These are phyloP conservation scores for Colletotrichum noveboracense DNA, from an alignment of 2,329 filamentous ascomycete species.

Conservation along the genomic window DNA sequence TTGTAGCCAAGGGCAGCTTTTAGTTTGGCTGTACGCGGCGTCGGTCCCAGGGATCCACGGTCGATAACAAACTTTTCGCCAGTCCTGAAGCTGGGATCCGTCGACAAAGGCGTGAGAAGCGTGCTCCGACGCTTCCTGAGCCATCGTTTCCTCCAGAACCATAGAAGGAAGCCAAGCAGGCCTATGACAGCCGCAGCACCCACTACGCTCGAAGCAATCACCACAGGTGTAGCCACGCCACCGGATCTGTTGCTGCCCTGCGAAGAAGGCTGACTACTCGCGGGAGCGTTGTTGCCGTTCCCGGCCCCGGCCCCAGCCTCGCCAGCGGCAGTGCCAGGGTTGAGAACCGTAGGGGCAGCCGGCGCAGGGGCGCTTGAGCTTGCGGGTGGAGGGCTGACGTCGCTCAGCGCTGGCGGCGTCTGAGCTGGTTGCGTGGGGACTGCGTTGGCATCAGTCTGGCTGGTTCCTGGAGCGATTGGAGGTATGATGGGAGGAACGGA, in stretches of 20 bases:
- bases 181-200: slow-evolving; percentile 53
- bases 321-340: slow-evolving; percentile 13
- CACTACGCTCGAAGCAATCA: slow-evolving; percentile 57
- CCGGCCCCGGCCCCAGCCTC: neutral
- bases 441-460: slow-evolving; percentile 40
- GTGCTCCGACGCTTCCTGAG: slow-evolving; percentile 50
- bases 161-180: slow-evolving; percentile 53
- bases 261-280: neutral
- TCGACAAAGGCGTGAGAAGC: slow-evolving; percentile 52
- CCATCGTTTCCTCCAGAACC: slow-evolving; percentile 52
- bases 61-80: slow-evolving; percentile 44
- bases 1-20: slow-evolving; percentile 43
- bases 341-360: neutral
- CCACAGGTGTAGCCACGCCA: slow-evolving; percentile 37
- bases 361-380: neutral
- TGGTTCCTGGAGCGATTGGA: slow-evolving; percentile 31
- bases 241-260: slow-evolving; percentile 27
- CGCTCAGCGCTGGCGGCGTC: slow-evolving; percentile 11
- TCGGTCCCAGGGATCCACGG: slow-evolving; percentile 54
- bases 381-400: neutral
- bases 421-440: slow-evolving; percentile 19
- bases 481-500: neutral
- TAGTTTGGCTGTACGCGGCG: slow-evolving; percentile 46
- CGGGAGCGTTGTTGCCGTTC: neutral
- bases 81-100: slow-evolving; percentile 31